Conservation (phyloP, 495 filamentous ascomycete genomes). For the Talaromyces ruber region DNA sequence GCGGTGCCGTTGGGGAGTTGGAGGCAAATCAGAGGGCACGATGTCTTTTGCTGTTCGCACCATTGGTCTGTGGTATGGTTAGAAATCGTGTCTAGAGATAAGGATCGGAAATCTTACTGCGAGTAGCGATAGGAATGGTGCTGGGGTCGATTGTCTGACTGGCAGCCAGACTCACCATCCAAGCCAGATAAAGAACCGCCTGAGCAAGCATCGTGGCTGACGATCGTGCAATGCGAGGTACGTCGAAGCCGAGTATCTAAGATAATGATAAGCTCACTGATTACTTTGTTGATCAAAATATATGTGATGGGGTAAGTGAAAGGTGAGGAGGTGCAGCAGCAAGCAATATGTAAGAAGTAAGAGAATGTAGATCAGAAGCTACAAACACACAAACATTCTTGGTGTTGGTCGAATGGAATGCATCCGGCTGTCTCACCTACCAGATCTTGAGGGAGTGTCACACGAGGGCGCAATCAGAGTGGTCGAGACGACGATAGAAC, state of each 20-base stretch:
- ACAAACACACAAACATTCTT: background rate
- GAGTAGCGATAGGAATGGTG: slow-evolving; percentile 40
- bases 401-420: background rate
- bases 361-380: background rate
- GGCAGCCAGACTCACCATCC: slow-evolving; percentile 23
- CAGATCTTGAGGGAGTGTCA: background rate
- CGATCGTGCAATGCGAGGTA: background rate
- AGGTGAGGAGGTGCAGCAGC: background rate
- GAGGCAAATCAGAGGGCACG: slow-evolving; percentile 73
- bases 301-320: slow-evolving; percentile 1
- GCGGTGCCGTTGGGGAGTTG: slow-evolving; percentile 49
- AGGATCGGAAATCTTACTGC: slow-evolving; percentile 25
- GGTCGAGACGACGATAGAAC: background rate
- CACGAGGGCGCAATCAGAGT: background rate
- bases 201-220: slow-evolving; percentile 18
- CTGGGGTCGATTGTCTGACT: slow-evolving; percentile 52
- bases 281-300: background rate
- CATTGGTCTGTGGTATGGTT: slow-evolving; percentile 44
- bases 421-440: background rate
- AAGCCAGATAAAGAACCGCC: slow-evolving; percentile 21
- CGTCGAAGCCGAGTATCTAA: background rate
- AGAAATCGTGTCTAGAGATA: background rate
- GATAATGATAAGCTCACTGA: background rate
- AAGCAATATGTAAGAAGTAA: background rate
- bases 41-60: slow-evolving; percentile 58